A percentile compares a stretch with the other conserved stretches of the same genome.
Conservation (phyloP, 331 rosid genomes). For the Cydonia oblonga region DNA sequence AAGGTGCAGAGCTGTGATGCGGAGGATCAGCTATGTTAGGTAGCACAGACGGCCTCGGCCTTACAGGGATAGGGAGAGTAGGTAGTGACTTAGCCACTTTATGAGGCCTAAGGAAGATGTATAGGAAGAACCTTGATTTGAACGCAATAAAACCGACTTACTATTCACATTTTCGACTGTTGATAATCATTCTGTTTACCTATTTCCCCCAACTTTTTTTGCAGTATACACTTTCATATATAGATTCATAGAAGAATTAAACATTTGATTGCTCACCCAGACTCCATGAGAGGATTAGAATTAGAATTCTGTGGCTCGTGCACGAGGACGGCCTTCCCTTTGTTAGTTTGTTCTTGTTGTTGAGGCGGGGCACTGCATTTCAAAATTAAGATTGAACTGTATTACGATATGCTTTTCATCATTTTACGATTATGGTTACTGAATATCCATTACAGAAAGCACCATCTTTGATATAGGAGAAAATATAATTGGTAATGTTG, state of each 20-base stretch:
- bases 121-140: no score
- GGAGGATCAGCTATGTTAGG: background rate
- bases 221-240: background rate
- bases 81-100: background rate
- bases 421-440: background rate
- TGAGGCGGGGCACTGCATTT: background rate
- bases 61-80: background rate
- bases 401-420: background rate
- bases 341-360: background rate
- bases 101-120: background rate
- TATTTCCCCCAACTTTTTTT: background rate
- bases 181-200: background rate
- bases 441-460: background rate
- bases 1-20: background rate
- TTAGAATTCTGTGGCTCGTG: background rate
- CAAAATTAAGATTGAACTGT: background rate
- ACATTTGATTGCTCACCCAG: background rate
- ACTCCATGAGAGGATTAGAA: background rate
- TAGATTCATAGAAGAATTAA: background rate
- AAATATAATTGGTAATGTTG: background rate
- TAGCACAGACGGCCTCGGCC: background rate
- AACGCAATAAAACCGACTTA: no score
- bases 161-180: no score
- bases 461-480: background rate
- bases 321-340: background rate